phyloP scores from a whole-genome alignment of 805 yeast species.

The Kodamaea laetipori region DNA sequence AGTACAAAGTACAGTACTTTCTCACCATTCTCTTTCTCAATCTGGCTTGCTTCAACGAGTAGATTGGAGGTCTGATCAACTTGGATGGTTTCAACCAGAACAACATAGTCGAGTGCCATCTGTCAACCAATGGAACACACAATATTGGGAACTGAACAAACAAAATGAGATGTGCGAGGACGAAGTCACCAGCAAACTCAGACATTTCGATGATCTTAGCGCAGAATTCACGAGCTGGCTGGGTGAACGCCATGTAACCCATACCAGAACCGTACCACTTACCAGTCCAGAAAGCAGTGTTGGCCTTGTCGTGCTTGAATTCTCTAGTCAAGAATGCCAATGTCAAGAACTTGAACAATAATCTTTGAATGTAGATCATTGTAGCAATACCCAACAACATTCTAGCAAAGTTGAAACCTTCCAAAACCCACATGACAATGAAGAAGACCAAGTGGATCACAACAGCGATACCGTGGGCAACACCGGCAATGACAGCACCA shows the following conservation, averaged over 20 bases:
- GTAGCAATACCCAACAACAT: constrained; percentile 85
- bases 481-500: constrained; percentile 91
- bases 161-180: constrained; percentile 85
- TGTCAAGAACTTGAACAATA: constrained; percentile 82
- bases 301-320: constrained; percentile 91
- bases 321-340: constrained; percentile 84
- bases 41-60: constrained; percentile 93
- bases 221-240: constrained; percentile 91
- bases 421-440: constrained; percentile 95
- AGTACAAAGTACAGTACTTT: constrained; percentile 84
- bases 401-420: constrained; percentile 86
- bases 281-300: constrained; percentile 99
- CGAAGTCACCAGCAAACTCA: constrained; percentile 94
- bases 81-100: constrained; percentile 98
- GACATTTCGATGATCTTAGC: constrained; percentile 94
- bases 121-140: constrained; percentile 83
- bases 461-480: constrained; percentile 95
- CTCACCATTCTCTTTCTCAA: constrained; percentile 96
- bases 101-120: constrained; percentile 97
- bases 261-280: constrained; percentile 96
- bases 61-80: constrained; percentile 97
- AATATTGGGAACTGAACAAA: constrained; percentile 88
- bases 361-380: constrained; percentile 83
- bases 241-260: constrained; percentile 93
- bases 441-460: constrained; percentile 83